A percentile compares a stretch with the other conserved stretches of the same genome.
Evolutionary conservation across 108 stramenopile genomes (phyloP).

Genomic region (Epithemia pelagica): DNA sequence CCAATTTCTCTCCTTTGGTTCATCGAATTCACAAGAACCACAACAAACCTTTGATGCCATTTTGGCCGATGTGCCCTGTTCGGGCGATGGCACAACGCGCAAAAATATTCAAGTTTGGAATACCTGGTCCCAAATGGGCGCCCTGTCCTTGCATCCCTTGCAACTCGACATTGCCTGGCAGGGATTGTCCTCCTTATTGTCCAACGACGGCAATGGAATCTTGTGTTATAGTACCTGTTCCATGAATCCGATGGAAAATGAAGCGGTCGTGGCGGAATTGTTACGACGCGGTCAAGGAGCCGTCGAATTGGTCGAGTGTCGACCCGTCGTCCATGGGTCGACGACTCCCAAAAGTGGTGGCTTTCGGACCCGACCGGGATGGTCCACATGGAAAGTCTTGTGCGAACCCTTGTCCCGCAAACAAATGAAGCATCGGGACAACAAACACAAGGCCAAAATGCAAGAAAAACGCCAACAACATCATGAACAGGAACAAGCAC

Average conservation of each 20-base stretch:
- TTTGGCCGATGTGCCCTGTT: conserved; percentile 96
- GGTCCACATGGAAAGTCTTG: conserved; percentile 83
- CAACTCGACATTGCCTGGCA: conserved; percentile 81
- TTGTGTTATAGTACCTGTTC: conserved; percentile 97
- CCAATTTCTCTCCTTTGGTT: conserved; percentile 84
- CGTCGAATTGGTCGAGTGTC: conserved; percentile 85
- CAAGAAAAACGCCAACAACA: conserved; percentile 27
- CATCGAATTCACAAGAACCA: no score
- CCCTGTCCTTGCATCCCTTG: conserved; percentile 69
- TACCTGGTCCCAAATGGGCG: conserved; percentile 57
- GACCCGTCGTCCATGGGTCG: no score
- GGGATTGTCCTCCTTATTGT: conserved; percentile 65
- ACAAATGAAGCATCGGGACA: conserved; percentile 43
- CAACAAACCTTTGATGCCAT: conserved; percentile 88
- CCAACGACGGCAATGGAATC: conserved; percentile 85
- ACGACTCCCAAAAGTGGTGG: conserved; percentile 63
- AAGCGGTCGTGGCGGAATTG: conserved; percentile 92
- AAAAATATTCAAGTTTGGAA: conserved; percentile 92
- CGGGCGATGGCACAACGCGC: conserved; percentile 95
- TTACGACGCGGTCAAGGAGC: conserved; percentile 64
- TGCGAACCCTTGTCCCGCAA: conserved; percentile 47
- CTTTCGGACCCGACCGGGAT: conserved; percentile 79
- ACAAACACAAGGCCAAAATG: conserved; percentile 79
- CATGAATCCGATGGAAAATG: conserved; percentile 97
- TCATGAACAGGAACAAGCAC: conserved; percentile 24